Conservation (phyloP, 768 basidiomycete species). For the Termitomyces heimii region DNA sequence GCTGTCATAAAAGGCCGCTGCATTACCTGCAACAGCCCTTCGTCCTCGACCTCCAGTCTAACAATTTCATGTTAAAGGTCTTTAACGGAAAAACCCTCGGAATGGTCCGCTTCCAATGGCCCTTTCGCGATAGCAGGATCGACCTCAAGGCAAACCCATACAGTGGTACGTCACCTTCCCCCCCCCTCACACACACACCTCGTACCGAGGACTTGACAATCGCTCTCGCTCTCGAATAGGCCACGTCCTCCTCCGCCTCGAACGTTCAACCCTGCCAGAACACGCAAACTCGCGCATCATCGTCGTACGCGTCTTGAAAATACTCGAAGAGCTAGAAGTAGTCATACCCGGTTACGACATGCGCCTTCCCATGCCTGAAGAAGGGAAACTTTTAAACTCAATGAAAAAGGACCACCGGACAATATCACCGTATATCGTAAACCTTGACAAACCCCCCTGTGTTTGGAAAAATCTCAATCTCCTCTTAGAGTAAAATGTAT, state of each 20-base stretch:
- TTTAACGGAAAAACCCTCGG: not conserved
- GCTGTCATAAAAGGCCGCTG: not conserved
- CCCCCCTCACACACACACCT: too few species aligned
- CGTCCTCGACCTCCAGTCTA: not conserved
- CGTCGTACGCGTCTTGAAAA: conserved; percentile 4
- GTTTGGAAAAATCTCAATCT: not conserved
- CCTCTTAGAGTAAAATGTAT: not conserved
- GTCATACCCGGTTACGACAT: conserved; percentile 1
- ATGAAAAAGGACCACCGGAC: not conserved
- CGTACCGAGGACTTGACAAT: not conserved
- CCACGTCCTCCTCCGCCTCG: conserved; percentile 1
- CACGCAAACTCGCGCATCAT: not conserved
- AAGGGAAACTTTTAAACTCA: not conserved
- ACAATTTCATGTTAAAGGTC: too few species aligned
- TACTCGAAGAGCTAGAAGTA: not conserved
- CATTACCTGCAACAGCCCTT: conserved; percentile 6
- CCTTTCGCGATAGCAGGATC: not conserved
- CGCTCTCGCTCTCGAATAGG: not conserved
- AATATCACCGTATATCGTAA: not conserved
- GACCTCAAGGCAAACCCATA: not conserved
- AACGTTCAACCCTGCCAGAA: not conserved
- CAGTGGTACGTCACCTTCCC: not conserved
- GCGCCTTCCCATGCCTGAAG: not conserved
- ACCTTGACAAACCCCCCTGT: not conserved
- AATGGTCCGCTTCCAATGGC: not conserved